Percentiles rank a stretch among this genome's conserved stretches.
These are phyloP conservation scores for Tricholoma flavovirens DNA, from an alignment of 768 basidiomycete species.

Conservation along the genomic window DNA sequence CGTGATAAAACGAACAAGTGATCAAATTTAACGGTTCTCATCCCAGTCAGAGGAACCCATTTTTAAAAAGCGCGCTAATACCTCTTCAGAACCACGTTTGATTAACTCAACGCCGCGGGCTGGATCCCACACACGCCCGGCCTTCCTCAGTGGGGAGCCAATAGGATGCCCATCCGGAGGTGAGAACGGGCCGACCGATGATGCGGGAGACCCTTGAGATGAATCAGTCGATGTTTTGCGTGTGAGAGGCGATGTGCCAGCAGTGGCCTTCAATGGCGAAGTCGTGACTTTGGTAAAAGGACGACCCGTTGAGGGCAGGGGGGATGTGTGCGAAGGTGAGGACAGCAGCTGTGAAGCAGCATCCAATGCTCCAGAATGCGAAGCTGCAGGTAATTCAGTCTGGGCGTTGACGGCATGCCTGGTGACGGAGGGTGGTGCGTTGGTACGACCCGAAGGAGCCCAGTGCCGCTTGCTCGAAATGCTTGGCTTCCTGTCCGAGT, in stretches of 20 bases:
- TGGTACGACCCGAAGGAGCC: constrained; percentile 22
- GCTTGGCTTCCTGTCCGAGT: constrained; percentile 10
- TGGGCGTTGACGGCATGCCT: constrained; percentile 11
- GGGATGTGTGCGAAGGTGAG: constrained; percentile 2
- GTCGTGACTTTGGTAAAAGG: constrained; percentile 17
- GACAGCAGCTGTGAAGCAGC: constrained; percentile 14
- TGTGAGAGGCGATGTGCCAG: constrained; percentile 17
- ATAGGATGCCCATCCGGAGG: constrained; percentile 36
- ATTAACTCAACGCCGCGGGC: constrained; percentile 80
- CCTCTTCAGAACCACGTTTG: constrained; percentile 84
- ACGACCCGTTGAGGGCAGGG: constrained; percentile 15
- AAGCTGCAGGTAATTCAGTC: constrained; percentile 10
- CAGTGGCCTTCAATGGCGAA: constrained; percentile 11
- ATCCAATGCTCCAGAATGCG: constrained; percentile 2
- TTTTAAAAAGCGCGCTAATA: constrained; percentile 75
- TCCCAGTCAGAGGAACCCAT: constrained; percentile 65
- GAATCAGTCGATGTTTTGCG: constrained; percentile 48
- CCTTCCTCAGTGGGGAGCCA: constrained; percentile 34
- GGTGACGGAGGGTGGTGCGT: constrained; percentile 17
- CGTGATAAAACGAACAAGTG: neutral
- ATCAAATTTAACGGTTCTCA: constrained; percentile 23
- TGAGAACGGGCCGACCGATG: constrained; percentile 49
- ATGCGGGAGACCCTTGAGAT: constrained; percentile 45
- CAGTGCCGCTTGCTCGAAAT: constrained; percentile 22
- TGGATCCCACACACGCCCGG: constrained; percentile 78